Base-by-base conservation (phyloP, 768 basidiomycete genomes). In the Pleurotus eryngii region DNA sequence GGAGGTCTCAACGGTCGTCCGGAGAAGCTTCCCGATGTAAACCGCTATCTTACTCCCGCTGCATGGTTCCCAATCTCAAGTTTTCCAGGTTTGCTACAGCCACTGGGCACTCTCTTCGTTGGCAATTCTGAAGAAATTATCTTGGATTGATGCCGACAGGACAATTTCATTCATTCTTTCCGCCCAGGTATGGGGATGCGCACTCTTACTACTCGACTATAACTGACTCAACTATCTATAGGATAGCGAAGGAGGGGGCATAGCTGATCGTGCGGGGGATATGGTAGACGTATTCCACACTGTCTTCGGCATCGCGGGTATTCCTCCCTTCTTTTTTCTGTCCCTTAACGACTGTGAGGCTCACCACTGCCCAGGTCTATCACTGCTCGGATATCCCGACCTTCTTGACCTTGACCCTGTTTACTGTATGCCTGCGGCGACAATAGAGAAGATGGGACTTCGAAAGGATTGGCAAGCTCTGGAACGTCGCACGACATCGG, bases 231-330 rank as follows among this genome's bases (percentile, higher is more conserved):
- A 58, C 38, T 20, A 9, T 17, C 53, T 6, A 57, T 12, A 98
- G 88, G 97, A 98, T 65, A 74, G 81, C 0, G 95, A 98, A 61
- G 82, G 76, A 4, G 97, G 97, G 3, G 97, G 97, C 0, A 97
- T 98, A 24, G 89, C 95, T 0, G 97, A 99, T 70, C 76, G 97
- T 45, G 92, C 93, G 0, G 95, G 92, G 0, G 86, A 99, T 68
- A 88, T 95, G 83, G 85, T 85, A 1, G 97, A 99, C 65, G 95
- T 99, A n/a, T 99, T 97, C 71, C 96, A 99, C 65, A 98, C 96
- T 0, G 70, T 80, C 9, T 99, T 99, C 62, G 97, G 97, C 1
- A 74, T 98, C 2, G 92, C 94, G 59, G 95, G 93, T 81, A 63
- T 50, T 69, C 62, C 48, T 51, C 3, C 11, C 27, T 35, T 35